Evolutionary conservation across 1,284 basidiomycete genomes (phyloP).

Genomic region (Ceraceosorus bombacis): DNA sequence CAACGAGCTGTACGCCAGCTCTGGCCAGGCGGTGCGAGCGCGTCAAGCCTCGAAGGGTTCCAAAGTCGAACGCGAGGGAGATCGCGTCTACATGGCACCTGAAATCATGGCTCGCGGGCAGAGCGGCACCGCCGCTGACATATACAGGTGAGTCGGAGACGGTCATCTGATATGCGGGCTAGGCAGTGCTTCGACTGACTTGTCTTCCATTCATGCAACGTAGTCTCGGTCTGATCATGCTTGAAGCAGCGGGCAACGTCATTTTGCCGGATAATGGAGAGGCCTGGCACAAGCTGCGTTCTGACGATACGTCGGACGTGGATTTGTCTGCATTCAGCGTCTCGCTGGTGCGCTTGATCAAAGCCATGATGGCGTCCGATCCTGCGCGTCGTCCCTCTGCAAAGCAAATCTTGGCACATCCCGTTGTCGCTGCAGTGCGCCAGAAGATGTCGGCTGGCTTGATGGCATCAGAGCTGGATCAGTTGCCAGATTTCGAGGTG

Average conservation of each 20-base stretch:
- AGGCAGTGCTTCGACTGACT: constrained; percentile 2
- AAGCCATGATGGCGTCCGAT: constrained; percentile 26
- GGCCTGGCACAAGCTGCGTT: constrained; percentile 85
- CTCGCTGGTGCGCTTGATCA: constrained; percentile 37
- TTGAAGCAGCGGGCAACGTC: constrained; percentile 92
- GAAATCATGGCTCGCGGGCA: constrained; percentile 78
- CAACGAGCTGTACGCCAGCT: background rate
- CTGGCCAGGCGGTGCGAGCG: background rate
- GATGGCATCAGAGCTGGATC: constrained; percentile 37
- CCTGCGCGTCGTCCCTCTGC: constrained; percentile 30
- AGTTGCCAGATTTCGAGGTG: constrained; percentile 35
- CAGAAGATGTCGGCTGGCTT: constrained; percentile 33
- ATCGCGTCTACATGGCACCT: constrained; percentile 95
- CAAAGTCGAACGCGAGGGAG: constrained; percentile 71
- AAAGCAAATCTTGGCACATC: constrained; percentile 28
- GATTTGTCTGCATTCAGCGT: constrained; percentile 59
- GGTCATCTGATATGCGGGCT: background rate
- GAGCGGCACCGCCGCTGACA: constrained; percentile 88
- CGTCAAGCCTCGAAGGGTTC: constrained; percentile 11
- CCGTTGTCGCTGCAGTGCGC: constrained; percentile 30
- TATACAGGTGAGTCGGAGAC: constrained; percentile 70
- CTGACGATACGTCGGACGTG: constrained; percentile 84
- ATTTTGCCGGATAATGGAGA: constrained; percentile 93
- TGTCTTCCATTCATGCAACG: constrained; percentile 45
- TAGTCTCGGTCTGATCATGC: constrained; percentile 81